A percentile compares a stretch with the other conserved stretches of the same genome.
Conservation (phyloP, 345 rosid genomes). For the Stellera chamaejasme region DNA sequence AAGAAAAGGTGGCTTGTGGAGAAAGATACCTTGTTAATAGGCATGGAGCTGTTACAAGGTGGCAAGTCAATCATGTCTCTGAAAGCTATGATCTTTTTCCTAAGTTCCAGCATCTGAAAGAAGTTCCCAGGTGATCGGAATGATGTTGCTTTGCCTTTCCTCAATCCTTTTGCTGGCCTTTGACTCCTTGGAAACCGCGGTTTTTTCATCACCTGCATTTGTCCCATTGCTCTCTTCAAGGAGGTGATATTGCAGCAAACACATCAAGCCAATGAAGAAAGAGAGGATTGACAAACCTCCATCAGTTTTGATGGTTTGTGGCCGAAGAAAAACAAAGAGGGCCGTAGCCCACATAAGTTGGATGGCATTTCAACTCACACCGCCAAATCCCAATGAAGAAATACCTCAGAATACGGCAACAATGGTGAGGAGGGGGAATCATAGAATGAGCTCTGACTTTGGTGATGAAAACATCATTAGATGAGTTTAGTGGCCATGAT, state of each 20-base stretch:
- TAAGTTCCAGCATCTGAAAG: slow-evolving; percentile 54
- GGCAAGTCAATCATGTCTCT: slow-evolving; percentile 69
- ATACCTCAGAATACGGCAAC: background rate
- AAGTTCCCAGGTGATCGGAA: slow-evolving; percentile 28
- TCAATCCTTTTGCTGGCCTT: slow-evolving; percentile 23
- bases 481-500: no score
- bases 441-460: no score
- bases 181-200: slow-evolving; percentile 4
- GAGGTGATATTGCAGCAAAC: background rate
- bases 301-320: slow-evolving; percentile 36
- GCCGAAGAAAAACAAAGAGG: slow-evolving; percentile 24
- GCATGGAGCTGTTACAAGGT: slow-evolving; percentile 33
- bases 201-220: slow-evolving; percentile 19
- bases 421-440: background rate
- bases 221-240: background rate
- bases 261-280: no score
- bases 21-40: slow-evolving; percentile 37
- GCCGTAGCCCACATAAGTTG: no score
- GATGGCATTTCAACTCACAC: background rate
- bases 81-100: slow-evolving; percentile 51
- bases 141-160: slow-evolving; percentile 17
- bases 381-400: slow-evolving; percentile 16
- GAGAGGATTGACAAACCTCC: slow-evolving; percentile 9
- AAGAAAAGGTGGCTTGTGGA: background rate
- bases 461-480: no score